Evolutionary conservation across 768 basidiomycete species (phyloP).

Genomic region (Mycena kentingensis): DNA sequence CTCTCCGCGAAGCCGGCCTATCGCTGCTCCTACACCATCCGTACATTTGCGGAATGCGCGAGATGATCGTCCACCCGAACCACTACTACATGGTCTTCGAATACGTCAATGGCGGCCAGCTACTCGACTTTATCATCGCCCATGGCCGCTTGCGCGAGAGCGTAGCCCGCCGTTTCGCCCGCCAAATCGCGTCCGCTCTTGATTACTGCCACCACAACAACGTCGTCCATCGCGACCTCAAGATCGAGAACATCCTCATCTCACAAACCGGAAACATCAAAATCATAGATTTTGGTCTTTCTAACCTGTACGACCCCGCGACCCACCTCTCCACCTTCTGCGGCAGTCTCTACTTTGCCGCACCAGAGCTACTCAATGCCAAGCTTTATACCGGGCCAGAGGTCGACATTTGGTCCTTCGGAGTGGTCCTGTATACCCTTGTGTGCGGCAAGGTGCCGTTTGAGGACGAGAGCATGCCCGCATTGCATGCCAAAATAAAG

Average conservation of each 20-base stretch:
- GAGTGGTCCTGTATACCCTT: conserved; percentile 97
- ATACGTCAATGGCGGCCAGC: conserved; percentile 98
- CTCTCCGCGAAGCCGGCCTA: conserved; percentile 92
- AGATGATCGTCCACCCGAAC: conserved; percentile 96
- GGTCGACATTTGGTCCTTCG: conserved; percentile 99
- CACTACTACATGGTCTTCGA: conserved; percentile 99
- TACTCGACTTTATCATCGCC: conserved; percentile 99
- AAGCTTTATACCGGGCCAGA: conserved; percentile 97
- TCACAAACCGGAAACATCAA: conserved; percentile 99
- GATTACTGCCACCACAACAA: conserved; percentile 98
- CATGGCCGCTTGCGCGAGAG: conserved; percentile 94
- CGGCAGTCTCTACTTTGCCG: conserved; percentile 97
- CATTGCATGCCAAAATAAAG: conserved; percentile 98
- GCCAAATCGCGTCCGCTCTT: conserved; percentile 94
- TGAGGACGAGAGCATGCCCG: conserved; percentile 99
- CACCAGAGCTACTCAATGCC: conserved; percentile 95
- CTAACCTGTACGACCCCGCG: conserved; percentile 88
- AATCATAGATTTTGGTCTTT: conserved; percentile 98
- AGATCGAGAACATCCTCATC: conserved; percentile 99
- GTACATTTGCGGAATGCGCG: conserved; percentile 98
- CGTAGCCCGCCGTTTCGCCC: conserved; percentile 94
- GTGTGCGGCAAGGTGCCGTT: conserved; percentile 99
- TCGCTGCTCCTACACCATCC: conserved; percentile 97
- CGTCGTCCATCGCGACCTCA: conserved; percentile 97
- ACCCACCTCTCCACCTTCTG: conserved; percentile 91